Evolutionary conservation across 139 green algal species (phyloP).

Genomic region (Tetradesmus obliquus): DNA sequence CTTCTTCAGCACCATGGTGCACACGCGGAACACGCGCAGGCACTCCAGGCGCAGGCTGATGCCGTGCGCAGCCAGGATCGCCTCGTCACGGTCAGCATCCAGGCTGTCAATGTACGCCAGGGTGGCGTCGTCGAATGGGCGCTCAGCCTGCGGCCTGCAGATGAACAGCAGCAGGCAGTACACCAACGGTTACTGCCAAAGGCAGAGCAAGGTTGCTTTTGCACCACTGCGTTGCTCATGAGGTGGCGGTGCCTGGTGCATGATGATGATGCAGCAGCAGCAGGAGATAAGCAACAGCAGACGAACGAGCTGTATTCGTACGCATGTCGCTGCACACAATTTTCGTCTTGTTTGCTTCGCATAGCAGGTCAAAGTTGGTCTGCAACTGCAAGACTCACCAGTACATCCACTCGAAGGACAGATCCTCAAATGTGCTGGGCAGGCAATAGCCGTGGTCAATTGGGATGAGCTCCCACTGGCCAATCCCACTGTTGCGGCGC

Average conservation of each 20-base stretch:
- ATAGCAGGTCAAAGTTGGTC: too few relatives aligned
- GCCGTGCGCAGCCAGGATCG: conserved; percentile 57
- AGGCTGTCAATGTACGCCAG: conserved; percentile 61
- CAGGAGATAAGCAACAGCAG: too few relatives aligned
- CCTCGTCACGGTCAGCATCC: conserved; percentile 65
- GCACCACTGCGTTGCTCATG: too few relatives aligned
- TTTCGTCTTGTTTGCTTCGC: too few relatives aligned
- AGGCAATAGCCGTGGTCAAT: conserved; percentile 80
- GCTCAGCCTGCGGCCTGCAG: conserved; percentile 58
- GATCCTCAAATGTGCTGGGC: conserved; percentile 68
- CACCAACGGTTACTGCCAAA: background rate
- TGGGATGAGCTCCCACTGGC: conserved; percentile 62
- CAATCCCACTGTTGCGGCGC: conserved; percentile 19
- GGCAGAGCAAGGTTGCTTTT: too few relatives aligned
- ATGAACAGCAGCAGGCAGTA: background rate
- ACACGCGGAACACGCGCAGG: conserved; percentile 63
- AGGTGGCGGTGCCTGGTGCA: too few relatives aligned
- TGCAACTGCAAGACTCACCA: conserved; percentile 43
- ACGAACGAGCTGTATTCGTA: too few relatives aligned
- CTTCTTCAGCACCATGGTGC: conserved; percentile 67
- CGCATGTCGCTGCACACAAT: too few relatives aligned
- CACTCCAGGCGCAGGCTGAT: conserved; percentile 67
- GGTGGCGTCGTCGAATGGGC: conserved; percentile 54
- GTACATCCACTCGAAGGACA: conserved; percentile 72
- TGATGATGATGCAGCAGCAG: too few relatives aligned